Percentiles rank a stretch among this genome's conserved stretches.
phyloP scores from a whole-genome alignment of 352 stramenopile genomes.

The Pythium coloratum region DNA sequence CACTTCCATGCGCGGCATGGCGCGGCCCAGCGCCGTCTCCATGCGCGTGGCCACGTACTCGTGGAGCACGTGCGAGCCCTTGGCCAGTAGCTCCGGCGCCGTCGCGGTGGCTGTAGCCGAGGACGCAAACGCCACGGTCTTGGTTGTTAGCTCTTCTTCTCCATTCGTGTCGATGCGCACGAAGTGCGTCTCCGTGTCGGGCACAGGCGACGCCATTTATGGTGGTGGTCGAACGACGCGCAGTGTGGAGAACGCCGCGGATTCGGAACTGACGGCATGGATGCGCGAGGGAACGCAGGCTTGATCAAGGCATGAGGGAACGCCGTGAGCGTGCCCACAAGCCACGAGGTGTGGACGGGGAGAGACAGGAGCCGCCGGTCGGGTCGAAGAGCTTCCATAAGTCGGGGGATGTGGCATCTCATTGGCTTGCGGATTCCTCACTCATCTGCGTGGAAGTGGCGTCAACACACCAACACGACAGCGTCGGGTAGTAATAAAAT shows the following conservation, averaged over 20 bases:
- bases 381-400: neutral
- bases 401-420: neutral
- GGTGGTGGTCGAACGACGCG: neutral
- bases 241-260: neutral
- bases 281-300: neutral
- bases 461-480: neutral
- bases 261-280: neutral
- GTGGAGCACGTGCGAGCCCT: slow-evolving; percentile 36
- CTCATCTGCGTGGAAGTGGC: neutral
- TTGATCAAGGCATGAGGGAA: neutral
- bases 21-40: slow-evolving; percentile 35
- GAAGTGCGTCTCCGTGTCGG: neutral
- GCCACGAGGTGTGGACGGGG: neutral
- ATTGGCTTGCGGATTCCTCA: neutral
- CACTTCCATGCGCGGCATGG: slow-evolving; percentile 54
- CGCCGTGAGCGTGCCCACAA: neutral
- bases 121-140: neutral
- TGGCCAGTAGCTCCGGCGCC: slow-evolving; percentile 30
- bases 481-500: neutral
- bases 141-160: neutral
- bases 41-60: slow-evolving; percentile 33
- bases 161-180: slow-evolving; percentile 3
- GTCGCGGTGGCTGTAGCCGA: neutral
- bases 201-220: neutral
- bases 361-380: neutral